Percentiles rank a stretch among this genome's conserved stretches.
Evolutionary conservation across 2,329 filamentous ascomycete species (phyloP).

Genomic region (Epichloe brachyelytri): DNA sequence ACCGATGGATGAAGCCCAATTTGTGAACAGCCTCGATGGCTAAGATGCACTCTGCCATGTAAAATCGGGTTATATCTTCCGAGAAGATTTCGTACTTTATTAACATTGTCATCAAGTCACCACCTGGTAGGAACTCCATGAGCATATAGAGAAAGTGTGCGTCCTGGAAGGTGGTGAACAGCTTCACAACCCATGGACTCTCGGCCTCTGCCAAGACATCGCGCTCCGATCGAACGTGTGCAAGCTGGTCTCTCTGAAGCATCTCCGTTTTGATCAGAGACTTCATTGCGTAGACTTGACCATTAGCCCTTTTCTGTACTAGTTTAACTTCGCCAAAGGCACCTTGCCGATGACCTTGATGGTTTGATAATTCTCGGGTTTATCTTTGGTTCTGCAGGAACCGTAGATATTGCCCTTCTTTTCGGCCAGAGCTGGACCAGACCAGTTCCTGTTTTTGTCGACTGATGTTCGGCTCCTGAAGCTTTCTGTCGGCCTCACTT

Average conservation of each 20-base stretch:
- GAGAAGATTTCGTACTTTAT: conserved; percentile 99
- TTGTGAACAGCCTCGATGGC: conserved; percentile 99
- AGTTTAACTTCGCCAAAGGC: conserved; percentile 97
- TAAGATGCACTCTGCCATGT: conserved; percentile 95
- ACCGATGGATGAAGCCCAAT: conserved; percentile 96
- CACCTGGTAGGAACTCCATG: conserved; percentile 97
- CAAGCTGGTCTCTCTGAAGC: conserved; percentile 98
- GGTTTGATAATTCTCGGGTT: conserved; percentile 87
- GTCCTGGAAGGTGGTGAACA: conserved; percentile 97
- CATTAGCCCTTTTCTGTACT: conserved; percentile 89
- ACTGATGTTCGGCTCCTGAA: conserved; percentile 61
- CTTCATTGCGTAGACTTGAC: conserved; percentile 97
- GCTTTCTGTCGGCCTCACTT: conserved; percentile 78
- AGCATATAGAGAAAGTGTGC: conserved; percentile 94
- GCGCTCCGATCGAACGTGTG: conserved; percentile 92
- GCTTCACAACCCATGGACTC: conserved; percentile 97
- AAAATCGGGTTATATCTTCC: conserved; percentile 96
- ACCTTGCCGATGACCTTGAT: conserved; percentile 97
- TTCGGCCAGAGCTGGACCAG: conserved; percentile 70
- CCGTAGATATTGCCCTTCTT: conserved; percentile 84
- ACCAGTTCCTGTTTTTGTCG: conserved; percentile 61
- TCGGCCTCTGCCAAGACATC: conserved; percentile 97
- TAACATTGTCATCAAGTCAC: conserved; percentile 98
- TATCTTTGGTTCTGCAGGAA: conserved; percentile 89
- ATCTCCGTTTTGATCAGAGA: conserved; percentile 98